phyloP scores from a whole-genome alignment of 129 eudicot genomes.

The Mikania micrantha region DNA sequence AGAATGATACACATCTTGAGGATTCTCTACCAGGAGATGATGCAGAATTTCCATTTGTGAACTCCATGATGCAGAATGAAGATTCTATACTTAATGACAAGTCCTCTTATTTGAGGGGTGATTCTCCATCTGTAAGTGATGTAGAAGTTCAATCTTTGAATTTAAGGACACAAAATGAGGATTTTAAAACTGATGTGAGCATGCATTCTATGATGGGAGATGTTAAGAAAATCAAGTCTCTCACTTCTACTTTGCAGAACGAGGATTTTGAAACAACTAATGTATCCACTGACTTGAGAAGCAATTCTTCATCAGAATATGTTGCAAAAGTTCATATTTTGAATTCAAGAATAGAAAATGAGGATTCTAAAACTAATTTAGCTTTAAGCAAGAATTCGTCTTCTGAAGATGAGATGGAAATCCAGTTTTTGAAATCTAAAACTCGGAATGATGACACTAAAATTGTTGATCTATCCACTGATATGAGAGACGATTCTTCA shows the following conservation, averaged over 20 bases:
- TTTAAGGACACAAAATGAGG: not conserved
- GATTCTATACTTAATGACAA: not conserved
- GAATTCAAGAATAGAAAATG: not conserved
- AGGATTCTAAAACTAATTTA: not conserved
- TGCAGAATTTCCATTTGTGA: conserved; percentile 20
- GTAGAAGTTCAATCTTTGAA: not conserved
- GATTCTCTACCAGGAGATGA: conserved; percentile 30
- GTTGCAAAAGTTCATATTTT: not conserved
- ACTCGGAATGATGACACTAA: not conserved
- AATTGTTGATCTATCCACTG: not conserved
- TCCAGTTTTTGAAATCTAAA: not conserved
- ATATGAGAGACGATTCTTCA: not conserved
- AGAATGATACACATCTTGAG: conserved; percentile 31
- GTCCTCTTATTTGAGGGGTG: not conserved
- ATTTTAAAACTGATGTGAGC: not conserved
- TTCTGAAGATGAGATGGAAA: not conserved
- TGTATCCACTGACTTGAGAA: not conserved
- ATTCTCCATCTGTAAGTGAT: not conserved
- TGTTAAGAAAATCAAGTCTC: not conserved
- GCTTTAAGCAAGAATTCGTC: not conserved
- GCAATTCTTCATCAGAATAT: not conserved
- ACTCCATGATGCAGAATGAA: not conserved
- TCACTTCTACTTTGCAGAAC: not conserved
- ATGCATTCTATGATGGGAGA: not conserved
- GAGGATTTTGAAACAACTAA: not conserved